Percentiles rank a stretch among this genome's conserved stretches.
phyloP scores from a whole-genome alignment of 2,329 filamentous ascomycete genomes.

The Fusarium goolgardi region DNA sequence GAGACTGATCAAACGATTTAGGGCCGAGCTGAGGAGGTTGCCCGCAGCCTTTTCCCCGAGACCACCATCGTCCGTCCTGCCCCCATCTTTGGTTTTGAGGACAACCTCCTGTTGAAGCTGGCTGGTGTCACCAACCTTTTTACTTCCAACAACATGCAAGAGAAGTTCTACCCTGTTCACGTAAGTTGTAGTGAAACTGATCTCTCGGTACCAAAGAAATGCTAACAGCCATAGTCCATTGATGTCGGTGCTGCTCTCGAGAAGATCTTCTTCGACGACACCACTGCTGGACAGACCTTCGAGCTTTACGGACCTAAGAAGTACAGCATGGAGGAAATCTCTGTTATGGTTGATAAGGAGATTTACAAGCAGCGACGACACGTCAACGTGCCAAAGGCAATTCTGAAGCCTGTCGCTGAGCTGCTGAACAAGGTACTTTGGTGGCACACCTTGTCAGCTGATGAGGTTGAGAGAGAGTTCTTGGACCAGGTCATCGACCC shows the following conservation, averaged over 20 bases:
- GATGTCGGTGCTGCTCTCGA: conserved; percentile 92
- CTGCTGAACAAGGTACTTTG: conserved; percentile 85
- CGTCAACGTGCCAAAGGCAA: conserved; percentile 85
- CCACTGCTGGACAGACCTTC: conserved; percentile 87
- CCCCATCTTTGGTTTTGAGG: conserved; percentile 94
- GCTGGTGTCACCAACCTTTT: conserved; percentile 84
- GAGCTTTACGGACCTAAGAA: conserved; percentile 95
- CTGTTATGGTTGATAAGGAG: conserved; percentile 88
- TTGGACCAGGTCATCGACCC: conserved; percentile 92
- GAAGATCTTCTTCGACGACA: conserved; percentile 90
- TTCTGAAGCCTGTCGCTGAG: conserved; percentile 80
- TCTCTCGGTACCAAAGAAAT: background rate
- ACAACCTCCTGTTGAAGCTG: conserved; percentile 87
- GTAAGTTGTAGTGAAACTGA: conserved; percentile 60
- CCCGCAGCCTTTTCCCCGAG: conserved; percentile 91
- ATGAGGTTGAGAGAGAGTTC: conserved; percentile 92
- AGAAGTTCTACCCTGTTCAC: conserved; percentile 92
- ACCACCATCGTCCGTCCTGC: conserved; percentile 96
- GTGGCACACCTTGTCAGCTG: conserved; percentile 86
- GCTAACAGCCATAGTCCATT: conserved; percentile 69
- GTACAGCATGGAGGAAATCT: conserved; percentile 90
- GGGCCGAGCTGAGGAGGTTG: conserved; percentile 85
- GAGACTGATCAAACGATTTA: conserved; percentile 50
- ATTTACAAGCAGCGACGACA: conserved; percentile 91
- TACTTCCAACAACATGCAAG: conserved; percentile 92